Conservation (phyloP, 768 basidiomycete genomes). For the Xerocomus brunneocitrinus region DNA sequence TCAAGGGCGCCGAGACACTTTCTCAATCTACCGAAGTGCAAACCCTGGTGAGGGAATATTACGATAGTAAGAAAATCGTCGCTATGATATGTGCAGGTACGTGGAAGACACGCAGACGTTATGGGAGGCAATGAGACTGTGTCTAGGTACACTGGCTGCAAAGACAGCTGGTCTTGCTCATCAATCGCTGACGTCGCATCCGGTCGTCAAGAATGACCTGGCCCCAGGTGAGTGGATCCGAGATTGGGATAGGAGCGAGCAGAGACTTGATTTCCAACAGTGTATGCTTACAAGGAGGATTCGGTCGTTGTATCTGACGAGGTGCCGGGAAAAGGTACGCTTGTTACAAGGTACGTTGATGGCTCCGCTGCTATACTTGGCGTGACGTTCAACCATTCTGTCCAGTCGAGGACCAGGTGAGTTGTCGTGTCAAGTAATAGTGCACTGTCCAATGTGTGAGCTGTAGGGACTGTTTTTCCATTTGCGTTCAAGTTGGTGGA, state of each 20-base stretch:
- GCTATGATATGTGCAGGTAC: constrained; percentile 85
- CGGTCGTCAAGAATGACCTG: constrained; percentile 59
- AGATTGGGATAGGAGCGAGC: not conserved
- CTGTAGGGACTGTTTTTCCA: constrained; percentile 65
- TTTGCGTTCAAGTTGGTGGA: constrained; percentile 78
- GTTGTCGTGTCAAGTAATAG: not conserved
- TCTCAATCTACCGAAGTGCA: constrained; percentile 57
- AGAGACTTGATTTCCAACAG: constrained; percentile 32
- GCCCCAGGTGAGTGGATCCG: constrained; percentile 40
- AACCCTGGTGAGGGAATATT: constrained; percentile 53
- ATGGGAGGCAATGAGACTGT: not conserved
- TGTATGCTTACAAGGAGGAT: constrained; percentile 70
- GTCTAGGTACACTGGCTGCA: constrained; percentile 64
- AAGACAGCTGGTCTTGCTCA: constrained; percentile 53
- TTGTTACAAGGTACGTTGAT: constrained; percentile 67
- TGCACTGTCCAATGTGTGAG: not conserved
- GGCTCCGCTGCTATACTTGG: not conserved
- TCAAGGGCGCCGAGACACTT: constrained; percentile 72
- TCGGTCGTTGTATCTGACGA: constrained; percentile 59
- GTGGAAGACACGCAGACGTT: constrained; percentile 9
- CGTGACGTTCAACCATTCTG: not conserved
- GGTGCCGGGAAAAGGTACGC: constrained; percentile 37
- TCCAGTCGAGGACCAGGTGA: constrained; percentile 67
- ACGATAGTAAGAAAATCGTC: constrained; percentile 41
- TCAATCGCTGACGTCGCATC: constrained; percentile 76